A percentile compares a stretch with the other conserved stretches of the same genome.
phyloP scores from a whole-genome alignment of 2,329 filamentous ascomycete species.

The Nemania sp. region DNA sequence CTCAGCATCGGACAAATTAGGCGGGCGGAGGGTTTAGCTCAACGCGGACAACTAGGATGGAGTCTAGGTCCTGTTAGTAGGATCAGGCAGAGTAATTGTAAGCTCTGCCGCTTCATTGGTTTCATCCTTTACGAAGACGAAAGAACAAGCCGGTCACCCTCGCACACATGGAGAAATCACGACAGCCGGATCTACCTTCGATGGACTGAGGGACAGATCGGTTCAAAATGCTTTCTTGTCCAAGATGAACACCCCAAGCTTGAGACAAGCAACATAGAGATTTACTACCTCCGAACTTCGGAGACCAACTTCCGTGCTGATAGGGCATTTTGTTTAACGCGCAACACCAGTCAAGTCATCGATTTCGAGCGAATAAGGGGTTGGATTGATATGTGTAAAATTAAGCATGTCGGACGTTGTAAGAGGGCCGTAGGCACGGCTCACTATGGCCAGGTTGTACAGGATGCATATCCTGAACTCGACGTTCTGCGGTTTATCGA shows the following conservation, averaged over 20 bases:
- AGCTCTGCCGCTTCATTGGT: slow-evolving; percentile 8
- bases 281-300: background rate
- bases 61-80: background rate
- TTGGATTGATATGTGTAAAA: background rate
- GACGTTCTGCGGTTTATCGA: background rate
- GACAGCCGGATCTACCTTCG: background rate
- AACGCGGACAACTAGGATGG: background rate
- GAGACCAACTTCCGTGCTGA: background rate
- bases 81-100: background rate
- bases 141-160: background rate
- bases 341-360: background rate
- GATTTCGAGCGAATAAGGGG: background rate
- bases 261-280: background rate
- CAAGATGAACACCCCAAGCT: background rate
- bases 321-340: background rate
- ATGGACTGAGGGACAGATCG: background rate
- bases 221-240: background rate
- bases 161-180: background rate
- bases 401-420: background rate
- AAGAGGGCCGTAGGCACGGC: background rate
- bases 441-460: background rate
- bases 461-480: slow-evolving; percentile 1
- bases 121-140: background rate
- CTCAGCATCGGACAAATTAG: background rate
- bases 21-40: background rate